A percentile compares a stretch with the other conserved stretches of the same genome.
These are phyloP conservation scores for Suillus variegatus DNA, from an alignment of 768 basidiomycete species.

Conservation along the genomic window DNA sequence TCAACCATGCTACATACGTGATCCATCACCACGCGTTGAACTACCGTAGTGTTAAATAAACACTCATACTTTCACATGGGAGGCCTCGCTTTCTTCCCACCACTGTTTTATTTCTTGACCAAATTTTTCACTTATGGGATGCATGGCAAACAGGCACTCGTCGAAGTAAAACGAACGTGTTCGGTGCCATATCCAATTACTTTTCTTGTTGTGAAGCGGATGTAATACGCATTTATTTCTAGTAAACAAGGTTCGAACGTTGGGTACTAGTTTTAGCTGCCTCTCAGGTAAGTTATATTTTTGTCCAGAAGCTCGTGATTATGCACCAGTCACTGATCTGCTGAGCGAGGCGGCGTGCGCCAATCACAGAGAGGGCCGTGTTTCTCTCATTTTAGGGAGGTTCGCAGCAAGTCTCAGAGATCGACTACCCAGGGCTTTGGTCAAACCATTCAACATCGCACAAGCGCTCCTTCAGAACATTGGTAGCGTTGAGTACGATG, in stretches of 20 bases:
- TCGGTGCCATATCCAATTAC: background rate
- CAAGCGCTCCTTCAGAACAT: background rate
- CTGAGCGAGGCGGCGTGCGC: background rate
- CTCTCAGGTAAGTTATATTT: background rate
- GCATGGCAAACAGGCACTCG: background rate
- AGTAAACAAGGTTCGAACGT: background rate
- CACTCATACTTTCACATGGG: background rate
- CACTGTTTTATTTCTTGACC: background rate
- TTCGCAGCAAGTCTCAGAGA: background rate
- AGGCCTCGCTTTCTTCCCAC: background rate
- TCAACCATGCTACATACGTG: background rate
- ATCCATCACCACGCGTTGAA: background rate
- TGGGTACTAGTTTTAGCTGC: background rate
- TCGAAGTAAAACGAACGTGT: background rate
- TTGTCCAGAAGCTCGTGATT: background rate
- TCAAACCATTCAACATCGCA: background rate
- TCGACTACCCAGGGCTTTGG: background rate
- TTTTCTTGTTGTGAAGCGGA: background rate
- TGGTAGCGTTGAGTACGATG: background rate
- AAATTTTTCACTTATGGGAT: background rate
- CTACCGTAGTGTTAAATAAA: background rate
- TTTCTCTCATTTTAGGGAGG: background rate
- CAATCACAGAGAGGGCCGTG: background rate
- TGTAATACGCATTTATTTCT: background rate
- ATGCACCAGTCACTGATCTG: background rate